Conservation (phyloP, 2,329 filamentous ascomycete species). For the Pseudogymnoascus destructans region DNA sequence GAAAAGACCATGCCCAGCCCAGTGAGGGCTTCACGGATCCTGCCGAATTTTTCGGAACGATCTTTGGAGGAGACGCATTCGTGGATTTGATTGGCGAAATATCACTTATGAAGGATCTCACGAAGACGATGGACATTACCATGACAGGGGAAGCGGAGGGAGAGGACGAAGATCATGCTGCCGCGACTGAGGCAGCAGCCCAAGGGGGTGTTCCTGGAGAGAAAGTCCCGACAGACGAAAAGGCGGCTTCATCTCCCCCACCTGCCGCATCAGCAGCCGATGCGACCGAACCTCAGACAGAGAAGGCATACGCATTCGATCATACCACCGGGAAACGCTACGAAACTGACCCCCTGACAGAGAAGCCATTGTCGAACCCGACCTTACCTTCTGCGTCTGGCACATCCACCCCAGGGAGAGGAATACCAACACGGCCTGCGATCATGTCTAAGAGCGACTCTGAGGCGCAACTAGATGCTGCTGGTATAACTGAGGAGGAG, state of each 20-base stretch:
- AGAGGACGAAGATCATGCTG: slow-evolving; percentile 41
- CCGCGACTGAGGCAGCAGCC: slow-evolving; percentile 26
- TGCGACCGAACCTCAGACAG: slow-evolving; percentile 10
- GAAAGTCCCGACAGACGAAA: slow-evolving; percentile 24
- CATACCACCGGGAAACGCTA: neutral
- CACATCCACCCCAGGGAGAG: slow-evolving; percentile 30
- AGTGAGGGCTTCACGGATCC: slow-evolving; percentile 90
- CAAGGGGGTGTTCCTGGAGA: slow-evolving; percentile 21
- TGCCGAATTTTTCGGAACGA: slow-evolving; percentile 94
- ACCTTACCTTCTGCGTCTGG: slow-evolving; percentile 27
- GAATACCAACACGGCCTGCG: slow-evolving; percentile 66
- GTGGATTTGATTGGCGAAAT: slow-evolving; percentile 96
- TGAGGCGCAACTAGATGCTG: slow-evolving; percentile 50
- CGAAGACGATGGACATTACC: slow-evolving; percentile 95
- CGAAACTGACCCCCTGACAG: slow-evolving; percentile 13
- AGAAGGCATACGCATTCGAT: slow-evolving; percentile 6
- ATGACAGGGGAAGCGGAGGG: slow-evolving; percentile 63
- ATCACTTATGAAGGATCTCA: slow-evolving; percentile 95
- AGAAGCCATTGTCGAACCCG: slow-evolving; percentile 20
- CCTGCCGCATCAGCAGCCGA: slow-evolving; percentile 15
- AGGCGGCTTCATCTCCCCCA: slow-evolving; percentile 31
- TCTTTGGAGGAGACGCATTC: slow-evolving; percentile 95
- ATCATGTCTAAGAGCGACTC: slow-evolving; percentile 84
- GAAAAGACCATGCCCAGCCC: slow-evolving; percentile 87
- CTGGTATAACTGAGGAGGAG: slow-evolving; percentile 57